Evolutionary conservation across 176 grass and related monocot genomes (phyloP).

Genomic region (Oryza punctata): DNA sequence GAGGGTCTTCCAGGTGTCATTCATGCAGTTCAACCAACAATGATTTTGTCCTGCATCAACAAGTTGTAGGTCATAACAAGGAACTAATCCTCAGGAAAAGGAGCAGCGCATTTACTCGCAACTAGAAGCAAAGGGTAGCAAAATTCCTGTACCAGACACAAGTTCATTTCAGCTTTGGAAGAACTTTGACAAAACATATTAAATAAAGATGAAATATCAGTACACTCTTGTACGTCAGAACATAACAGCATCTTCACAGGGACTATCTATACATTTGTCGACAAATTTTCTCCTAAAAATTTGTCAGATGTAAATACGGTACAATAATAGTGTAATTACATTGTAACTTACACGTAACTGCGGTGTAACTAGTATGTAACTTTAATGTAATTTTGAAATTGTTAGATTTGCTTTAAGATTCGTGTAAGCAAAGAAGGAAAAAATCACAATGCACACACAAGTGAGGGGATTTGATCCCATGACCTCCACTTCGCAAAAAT

Average conservation of each 20-base stretch:
- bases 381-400: too few relatives aligned
- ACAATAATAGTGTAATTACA: too few relatives aligned
- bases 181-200: neutral
- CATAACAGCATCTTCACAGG: neutral
- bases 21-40: conserved; percentile 53
- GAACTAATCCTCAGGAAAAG: neutral
- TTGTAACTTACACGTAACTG: too few relatives aligned
- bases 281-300: too few relatives aligned
- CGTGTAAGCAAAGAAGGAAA: too few relatives aligned
- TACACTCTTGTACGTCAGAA: neutral
- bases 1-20: conserved; percentile 43
- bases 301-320: too few relatives aligned
- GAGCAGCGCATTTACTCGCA: neutral
- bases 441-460: too few relatives aligned
- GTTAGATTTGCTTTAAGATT: too few relatives aligned
- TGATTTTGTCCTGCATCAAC: conserved; percentile 46
- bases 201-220: neutral
- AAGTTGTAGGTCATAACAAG: conserved; percentile 1
- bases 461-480: too few relatives aligned
- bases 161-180: conserved; percentile 20
- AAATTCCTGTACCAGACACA: neutral
- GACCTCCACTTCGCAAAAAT: too few relatives aligned
- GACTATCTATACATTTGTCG: too few relatives aligned
- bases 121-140: neutral
- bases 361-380: too few relatives aligned